Evolutionary conservation across 768 basidiomycete species (phyloP), one percentile per base, ranked within the genome.

Genomic region (Psilocybe cubensis): DNA sequence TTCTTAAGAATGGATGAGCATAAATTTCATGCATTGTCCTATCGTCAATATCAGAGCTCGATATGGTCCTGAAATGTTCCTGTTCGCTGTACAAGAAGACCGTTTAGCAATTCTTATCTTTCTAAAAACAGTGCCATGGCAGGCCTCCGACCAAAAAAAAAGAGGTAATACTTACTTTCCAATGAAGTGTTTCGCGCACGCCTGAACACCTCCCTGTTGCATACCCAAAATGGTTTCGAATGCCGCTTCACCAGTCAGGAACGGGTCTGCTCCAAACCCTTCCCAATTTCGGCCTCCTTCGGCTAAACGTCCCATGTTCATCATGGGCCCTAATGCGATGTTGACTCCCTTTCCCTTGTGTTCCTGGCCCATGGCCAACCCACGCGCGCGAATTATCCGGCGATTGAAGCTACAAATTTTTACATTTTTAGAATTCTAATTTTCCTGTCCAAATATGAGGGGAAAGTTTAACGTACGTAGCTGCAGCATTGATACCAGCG

Each of bases 261-360:
- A 96, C 0, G 95, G 95, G 69, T 97, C 95, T 9, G 83, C 92
- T 27, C 94, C 94, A 56, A 94, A 95, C n/a, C 92, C 93, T 78
- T 96, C 95, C 92, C 93, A 96, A 71, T 95, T 94, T 25, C 95
- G 79, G 17, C 95, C 95, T 6, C 89, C 92, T 61, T 83, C 78
- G 2, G 90, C 86, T 18, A 88, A 72, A 17, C 91, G 84, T 1
- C 88, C 91, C 77, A 96, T 83, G 68, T 95, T 94, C 86, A 92
- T 94, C 88, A 91, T 91, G 0, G 92, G 82, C 1, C 83, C 83
- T 6, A 96, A 80, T 9, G 86, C 88, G 47, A 96, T 75, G 63
- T 97, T 84, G 44, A 92, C 86, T 21, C 96, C 96, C 68, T 96
- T 94, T 24, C 84, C 86, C 54, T 79, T 79, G 73, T 92, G 89